A percentile compares a stretch with the other conserved stretches of the same genome.
These are phyloP conservation scores for Rhodotorula sp. DNA, from an alignment of 1,284 basidiomycete species.

Conservation along the genomic window DNA sequence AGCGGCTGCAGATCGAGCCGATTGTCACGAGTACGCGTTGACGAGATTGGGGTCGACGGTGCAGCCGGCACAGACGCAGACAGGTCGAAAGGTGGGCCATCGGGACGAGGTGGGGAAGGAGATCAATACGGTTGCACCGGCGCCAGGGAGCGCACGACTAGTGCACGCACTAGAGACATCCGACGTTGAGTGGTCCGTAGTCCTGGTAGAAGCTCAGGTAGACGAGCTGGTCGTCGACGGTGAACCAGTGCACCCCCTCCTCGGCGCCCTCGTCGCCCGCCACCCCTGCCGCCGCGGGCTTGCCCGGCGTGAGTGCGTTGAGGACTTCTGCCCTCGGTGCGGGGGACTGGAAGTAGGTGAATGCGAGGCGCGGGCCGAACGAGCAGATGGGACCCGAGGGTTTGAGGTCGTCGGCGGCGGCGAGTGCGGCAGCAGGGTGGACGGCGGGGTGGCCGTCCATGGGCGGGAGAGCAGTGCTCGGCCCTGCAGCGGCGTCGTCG, in stretches of 20 bases:
- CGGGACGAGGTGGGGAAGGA: neutral
- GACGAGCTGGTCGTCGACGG: constrained; percentile 84
- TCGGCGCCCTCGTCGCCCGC: constrained; percentile 3
- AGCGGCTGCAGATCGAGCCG: constrained; percentile 53
- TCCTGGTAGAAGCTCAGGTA: constrained; percentile 95
- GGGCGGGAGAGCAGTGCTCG: neutral
- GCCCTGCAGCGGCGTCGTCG: neutral
- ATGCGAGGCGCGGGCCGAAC: constrained; percentile 40
- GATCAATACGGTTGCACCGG: neutral
- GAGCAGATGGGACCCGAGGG: constrained; percentile 35
- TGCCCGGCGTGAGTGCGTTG: constrained; percentile 20
- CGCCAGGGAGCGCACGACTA: too few relatives aligned
- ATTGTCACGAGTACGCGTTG: too few relatives aligned
- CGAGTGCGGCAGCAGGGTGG: too few relatives aligned
- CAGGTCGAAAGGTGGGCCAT: neutral
- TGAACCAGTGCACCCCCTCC: constrained; percentile 49
- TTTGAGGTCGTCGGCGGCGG: neutral
- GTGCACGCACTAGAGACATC: constrained; percentile 68
- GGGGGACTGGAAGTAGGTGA: constrained; percentile 42
- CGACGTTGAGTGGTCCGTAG: constrained; percentile 90
- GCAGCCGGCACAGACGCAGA: neutral
- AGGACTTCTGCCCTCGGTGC: constrained; percentile 32
- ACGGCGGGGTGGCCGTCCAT: neutral
- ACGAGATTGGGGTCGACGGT: neutral
- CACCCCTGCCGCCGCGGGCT: neutral